Percentiles rank a stretch among this genome's conserved stretches.
phyloP scores from a whole-genome alignment of 2,329 filamentous ascomycete species.

The Colletotrichum destructivum region DNA sequence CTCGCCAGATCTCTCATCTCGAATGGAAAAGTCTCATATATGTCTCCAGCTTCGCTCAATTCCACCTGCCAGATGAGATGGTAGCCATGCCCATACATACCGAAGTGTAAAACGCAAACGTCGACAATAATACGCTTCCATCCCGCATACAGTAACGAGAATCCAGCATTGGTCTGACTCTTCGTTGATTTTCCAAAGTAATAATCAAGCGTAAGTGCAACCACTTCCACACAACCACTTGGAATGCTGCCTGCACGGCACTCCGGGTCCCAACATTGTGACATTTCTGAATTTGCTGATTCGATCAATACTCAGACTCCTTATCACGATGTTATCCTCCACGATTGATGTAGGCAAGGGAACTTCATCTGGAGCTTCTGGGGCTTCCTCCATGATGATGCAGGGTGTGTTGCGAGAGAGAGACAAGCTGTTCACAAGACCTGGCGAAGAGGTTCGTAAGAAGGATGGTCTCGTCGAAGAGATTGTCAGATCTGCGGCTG shows the following conservation, averaged over 20 bases:
- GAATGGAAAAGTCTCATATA: background rate
- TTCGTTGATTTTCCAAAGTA: background rate
- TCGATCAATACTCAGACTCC: background rate
- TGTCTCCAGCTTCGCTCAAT: background rate
- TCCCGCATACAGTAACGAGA: background rate
- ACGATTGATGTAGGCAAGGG: background rate
- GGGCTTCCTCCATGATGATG: background rate
- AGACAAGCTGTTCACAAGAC: constrained; percentile 6
- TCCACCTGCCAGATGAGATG: background rate
- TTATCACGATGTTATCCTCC: background rate
- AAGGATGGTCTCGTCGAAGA: constrained; percentile 37
- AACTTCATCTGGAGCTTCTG: background rate
- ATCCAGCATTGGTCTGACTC: background rate
- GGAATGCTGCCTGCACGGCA: too few relatives aligned
- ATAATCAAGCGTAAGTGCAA: background rate
- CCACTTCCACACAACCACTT: too few relatives aligned
- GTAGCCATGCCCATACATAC: background rate
- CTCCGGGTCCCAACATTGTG: too few relatives aligned
- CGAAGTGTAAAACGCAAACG: background rate
- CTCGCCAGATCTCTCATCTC: background rate
- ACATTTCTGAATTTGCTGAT: background rate
- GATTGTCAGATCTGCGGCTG: constrained; percentile 40
- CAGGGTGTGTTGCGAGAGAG: constrained; percentile 7
- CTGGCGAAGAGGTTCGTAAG: constrained; percentile 1
- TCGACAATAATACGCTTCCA: background rate